Percentiles rank a stretch among this genome's conserved stretches.
phyloP scores from a whole-genome alignment of 176 grass and related monocot species.

The Triticum turgidum region DNA sequence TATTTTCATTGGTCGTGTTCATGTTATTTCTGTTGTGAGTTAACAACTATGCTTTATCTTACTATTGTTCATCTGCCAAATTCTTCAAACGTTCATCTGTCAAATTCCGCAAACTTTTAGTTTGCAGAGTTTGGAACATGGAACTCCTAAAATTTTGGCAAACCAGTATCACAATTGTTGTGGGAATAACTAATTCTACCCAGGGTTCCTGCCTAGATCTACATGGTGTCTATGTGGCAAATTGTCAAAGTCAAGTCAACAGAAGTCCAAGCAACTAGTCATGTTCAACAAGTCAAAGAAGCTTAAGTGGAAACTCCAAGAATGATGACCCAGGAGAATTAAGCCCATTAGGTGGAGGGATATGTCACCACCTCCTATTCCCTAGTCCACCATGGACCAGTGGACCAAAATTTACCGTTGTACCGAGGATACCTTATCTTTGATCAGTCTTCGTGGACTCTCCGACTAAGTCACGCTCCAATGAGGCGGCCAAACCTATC shows the following conservation, averaged over 20 bases:
- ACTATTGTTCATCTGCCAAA: background rate
- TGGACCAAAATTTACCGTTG: background rate
- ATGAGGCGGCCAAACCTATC: too few species aligned
- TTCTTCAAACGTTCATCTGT: background rate
- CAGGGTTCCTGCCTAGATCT: too few species aligned
- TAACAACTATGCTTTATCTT: background rate
- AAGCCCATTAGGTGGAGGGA: background rate
- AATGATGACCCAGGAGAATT: background rate
- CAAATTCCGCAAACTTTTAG: background rate
- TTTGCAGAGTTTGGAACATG: background rate
- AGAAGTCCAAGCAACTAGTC: too few species aligned
- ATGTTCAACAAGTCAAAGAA: too few species aligned
- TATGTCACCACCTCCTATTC: too few species aligned
- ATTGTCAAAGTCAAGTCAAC: too few species aligned
- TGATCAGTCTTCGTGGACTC: too few species aligned
- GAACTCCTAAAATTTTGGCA: background rate
- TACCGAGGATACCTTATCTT: background rate
- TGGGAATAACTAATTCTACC: too few species aligned
- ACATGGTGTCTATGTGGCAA: too few species aligned
- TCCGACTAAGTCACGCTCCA: too few species aligned
- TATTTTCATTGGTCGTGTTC: background rate
- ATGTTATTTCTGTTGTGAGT: background rate
- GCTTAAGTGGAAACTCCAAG: background rate
- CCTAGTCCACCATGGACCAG: too few species aligned
- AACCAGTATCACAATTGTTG: background rate